Percentiles rank a stretch among this genome's conserved stretches.
These are phyloP conservation scores for Boletus edulis DNA, from an alignment of 768 basidiomycete genomes.

Conservation along the genomic window DNA sequence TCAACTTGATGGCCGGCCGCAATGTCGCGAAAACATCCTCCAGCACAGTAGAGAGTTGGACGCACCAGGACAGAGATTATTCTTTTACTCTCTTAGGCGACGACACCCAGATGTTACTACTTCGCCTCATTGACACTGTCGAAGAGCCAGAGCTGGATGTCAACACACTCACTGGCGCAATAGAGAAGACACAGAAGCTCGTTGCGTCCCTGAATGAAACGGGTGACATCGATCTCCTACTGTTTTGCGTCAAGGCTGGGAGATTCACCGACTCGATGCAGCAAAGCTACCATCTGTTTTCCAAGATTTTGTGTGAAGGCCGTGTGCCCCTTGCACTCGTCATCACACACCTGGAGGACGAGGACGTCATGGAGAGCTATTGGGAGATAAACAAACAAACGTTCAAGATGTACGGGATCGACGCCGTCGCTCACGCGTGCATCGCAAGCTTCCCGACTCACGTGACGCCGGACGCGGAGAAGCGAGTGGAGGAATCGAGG, in stretches of 20 bases:
- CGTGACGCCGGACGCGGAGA: not conserved
- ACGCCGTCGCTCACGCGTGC: not conserved
- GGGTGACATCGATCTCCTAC: conserved; percentile 3
- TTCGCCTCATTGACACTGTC: too few species aligned
- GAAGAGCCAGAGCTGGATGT: too few species aligned
- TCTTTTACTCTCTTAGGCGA: too few species aligned
- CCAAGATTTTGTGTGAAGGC: not conserved
- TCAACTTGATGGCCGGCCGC: too few species aligned
- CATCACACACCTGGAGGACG: not conserved
- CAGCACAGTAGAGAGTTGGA: too few species aligned
- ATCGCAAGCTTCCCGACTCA: not conserved
- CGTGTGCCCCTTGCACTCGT: not conserved
- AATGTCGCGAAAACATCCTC: too few species aligned
- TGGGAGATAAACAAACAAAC: not conserved
- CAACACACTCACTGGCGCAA: too few species aligned
- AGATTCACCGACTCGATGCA: not conserved
- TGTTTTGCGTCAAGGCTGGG: not conserved
- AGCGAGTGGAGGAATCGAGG: not conserved
- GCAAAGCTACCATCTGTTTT: not conserved
- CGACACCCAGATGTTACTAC: too few species aligned
- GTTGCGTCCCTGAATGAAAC: too few species aligned
- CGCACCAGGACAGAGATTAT: too few species aligned
- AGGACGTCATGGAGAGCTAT: not conserved
- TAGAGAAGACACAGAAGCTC: too few species aligned
- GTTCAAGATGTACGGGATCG: not conserved